phyloP scores from a whole-genome alignment of 2,329 filamentous ascomycete genomes.

The Aspergillus sp. region DNA sequence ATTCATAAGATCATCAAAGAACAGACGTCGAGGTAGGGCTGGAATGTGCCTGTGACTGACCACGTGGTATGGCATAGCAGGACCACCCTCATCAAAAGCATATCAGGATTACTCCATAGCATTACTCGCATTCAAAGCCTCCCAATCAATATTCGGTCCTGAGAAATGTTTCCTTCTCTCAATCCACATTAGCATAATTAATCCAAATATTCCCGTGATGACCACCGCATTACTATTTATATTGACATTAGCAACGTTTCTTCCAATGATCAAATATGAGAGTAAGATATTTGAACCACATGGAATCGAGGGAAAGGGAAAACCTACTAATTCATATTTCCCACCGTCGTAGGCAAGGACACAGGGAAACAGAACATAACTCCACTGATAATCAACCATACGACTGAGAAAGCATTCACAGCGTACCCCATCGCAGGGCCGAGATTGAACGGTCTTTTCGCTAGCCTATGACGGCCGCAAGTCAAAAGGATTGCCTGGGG shows the following conservation, averaged over 20 bases:
- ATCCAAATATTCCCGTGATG: conserved; percentile 9
- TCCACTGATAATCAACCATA: conserved; percentile 4
- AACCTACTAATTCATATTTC: conserved; percentile 9
- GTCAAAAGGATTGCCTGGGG: conserved; percentile 26
- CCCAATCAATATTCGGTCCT: conserved; percentile 14
- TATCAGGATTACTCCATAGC: neutral
- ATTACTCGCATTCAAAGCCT: conserved; percentile 7
- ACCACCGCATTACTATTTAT: conserved; percentile 5
- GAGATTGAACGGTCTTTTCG: neutral
- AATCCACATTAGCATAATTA: conserved; percentile 11
- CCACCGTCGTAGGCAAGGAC: neutral
- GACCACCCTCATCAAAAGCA: neutral
- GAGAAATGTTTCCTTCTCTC: conserved; percentile 13
- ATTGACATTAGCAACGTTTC: neutral
- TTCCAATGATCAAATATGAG: no score
- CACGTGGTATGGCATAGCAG: neutral
- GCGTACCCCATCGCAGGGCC: conserved; percentile 2
- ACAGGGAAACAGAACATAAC: conserved; percentile 7
- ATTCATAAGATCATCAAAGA: no score
- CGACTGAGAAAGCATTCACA: conserved; percentile 3
- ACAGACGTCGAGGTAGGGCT: no score
- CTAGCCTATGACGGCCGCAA: neutral
- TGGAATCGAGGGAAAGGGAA: no score
- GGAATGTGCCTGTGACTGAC: neutral
- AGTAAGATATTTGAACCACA: no score